Conservation (phyloP, 768 basidiomycete genomes). For the Clitopilus passeckerianus region DNA sequence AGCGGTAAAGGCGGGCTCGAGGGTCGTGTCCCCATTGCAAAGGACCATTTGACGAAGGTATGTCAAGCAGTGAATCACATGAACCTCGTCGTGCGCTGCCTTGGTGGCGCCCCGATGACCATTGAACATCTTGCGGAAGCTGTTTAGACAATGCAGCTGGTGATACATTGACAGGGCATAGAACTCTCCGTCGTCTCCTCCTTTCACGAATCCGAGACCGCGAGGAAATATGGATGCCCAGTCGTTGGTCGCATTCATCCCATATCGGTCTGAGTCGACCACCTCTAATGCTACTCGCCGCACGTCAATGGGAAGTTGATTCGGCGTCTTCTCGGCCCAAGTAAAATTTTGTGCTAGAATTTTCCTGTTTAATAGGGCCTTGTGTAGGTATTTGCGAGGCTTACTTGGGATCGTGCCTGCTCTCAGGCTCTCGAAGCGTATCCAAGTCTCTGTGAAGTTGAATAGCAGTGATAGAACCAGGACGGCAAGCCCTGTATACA, state of each 20-base stretch:
- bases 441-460: neutral
- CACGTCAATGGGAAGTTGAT: neutral
- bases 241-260: slow-evolving; percentile 5
- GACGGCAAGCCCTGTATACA: neutral
- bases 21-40: slow-evolving; percentile 7
- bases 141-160: slow-evolving; percentile 8
- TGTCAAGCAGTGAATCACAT: slow-evolving; percentile 5
- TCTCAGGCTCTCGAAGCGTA: neutral
- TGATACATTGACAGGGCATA: slow-evolving; percentile 7
- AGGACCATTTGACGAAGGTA: slow-evolving; percentile 7
- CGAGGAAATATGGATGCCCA: slow-evolving; percentile 8
- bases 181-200: slow-evolving; percentile 1
- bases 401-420: neutral
- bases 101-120: neutral
- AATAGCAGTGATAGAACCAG: neutral
- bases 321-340: neutral
- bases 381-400: neutral
- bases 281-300: slow-evolving; percentile 4
- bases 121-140: slow-evolving; percentile 5
- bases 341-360: neutral
- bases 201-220: slow-evolving; percentile 7
- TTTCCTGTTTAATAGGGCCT: neutral
- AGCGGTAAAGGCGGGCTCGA: slow-evolving; percentile 7
- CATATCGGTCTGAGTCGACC: slow-evolving; percentile 6
- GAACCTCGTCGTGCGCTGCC: neutral